phyloP scores from a whole-genome alignment of 2,329 filamentous ascomycete species.

The Raffaelea albimanens region DNA sequence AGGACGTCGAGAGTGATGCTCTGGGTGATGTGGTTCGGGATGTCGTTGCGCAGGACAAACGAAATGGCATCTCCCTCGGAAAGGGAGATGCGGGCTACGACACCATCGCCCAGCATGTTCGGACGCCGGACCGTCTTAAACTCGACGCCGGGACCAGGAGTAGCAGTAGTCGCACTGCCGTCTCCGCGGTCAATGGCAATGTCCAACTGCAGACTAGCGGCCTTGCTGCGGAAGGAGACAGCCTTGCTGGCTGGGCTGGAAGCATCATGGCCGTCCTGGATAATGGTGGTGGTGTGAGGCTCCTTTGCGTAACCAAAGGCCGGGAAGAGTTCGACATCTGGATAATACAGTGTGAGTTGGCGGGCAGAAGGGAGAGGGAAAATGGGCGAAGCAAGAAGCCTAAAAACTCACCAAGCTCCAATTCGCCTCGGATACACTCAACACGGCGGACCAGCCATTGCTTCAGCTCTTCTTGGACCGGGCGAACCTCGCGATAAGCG shows the following conservation, averaged over 20 bases:
- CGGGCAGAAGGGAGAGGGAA: no score
- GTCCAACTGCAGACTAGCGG: slow-evolving; percentile 55
- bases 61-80: slow-evolving; percentile 60
- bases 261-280: slow-evolving; percentile 30
- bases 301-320: slow-evolving; percentile 62
- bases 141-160: slow-evolving; percentile 37
- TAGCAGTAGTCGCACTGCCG: no score
- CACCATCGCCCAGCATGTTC: slow-evolving; percentile 50
- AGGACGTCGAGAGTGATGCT: slow-evolving; percentile 50
- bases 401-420: slow-evolving; percentile 44
- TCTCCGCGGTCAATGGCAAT: slow-evolving; percentile 48
- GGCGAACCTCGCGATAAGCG: slow-evolving; percentile 42
- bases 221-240: slow-evolving; percentile 51
- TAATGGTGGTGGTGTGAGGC: slow-evolving; percentile 48
- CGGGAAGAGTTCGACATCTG: slow-evolving; percentile 62
- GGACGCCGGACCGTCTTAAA: slow-evolving; percentile 45
- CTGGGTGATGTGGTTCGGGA: slow-evolving; percentile 45
- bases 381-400: background rate
- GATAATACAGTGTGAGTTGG: no score
- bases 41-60: slow-evolving; percentile 57
- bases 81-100: slow-evolving; percentile 50
- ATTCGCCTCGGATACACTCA: slow-evolving; percentile 59
- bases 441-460: slow-evolving; percentile 62
- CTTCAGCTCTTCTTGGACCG: slow-evolving; percentile 54
- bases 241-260: slow-evolving; percentile 40